These are phyloP conservation scores for Phytopythium cucurbitacearum DNA, from an alignment of 352 stramenopile genomes.

Conservation along the genomic window DNA sequence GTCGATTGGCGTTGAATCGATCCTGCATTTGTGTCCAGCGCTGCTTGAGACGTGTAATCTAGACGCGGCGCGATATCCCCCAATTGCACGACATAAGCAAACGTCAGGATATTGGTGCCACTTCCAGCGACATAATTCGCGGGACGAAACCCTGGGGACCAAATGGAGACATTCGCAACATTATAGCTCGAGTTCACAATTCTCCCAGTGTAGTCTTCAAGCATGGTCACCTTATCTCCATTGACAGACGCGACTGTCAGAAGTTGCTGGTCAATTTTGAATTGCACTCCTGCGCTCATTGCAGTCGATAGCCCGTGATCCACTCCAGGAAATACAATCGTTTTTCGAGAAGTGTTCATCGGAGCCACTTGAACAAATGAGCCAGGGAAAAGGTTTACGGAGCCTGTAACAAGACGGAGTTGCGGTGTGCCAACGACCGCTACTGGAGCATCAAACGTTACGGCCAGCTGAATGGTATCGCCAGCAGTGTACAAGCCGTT, in stretches of 20 bases:
- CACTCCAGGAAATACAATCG: slow-evolving; percentile 45
- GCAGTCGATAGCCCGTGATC: slow-evolving; percentile 41
- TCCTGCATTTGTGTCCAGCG: slow-evolving; percentile 43
- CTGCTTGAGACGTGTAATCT: slow-evolving; percentile 39
- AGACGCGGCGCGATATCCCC: slow-evolving; percentile 44
- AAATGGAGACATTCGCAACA: slow-evolving; percentile 28
- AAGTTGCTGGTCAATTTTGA: slow-evolving; percentile 42
- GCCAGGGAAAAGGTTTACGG: slow-evolving; percentile 51
- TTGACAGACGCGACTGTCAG: slow-evolving; percentile 44
- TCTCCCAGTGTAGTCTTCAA: slow-evolving; percentile 45
- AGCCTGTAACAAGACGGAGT: slow-evolving; percentile 43
- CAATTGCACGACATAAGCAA: slow-evolving; percentile 51
- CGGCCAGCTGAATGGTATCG: slow-evolving; percentile 47
- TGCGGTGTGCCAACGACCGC: slow-evolving; percentile 45
- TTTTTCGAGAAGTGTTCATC: slow-evolving; percentile 14
- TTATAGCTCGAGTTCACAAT: slow-evolving; percentile 28
- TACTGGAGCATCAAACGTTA: slow-evolving; percentile 55
- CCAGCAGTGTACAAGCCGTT: slow-evolving; percentile 58
- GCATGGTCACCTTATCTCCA: slow-evolving; percentile 42
- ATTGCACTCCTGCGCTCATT: slow-evolving; percentile 40
- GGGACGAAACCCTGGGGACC: slow-evolving; percentile 40
- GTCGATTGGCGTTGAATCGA: slow-evolving; percentile 55
- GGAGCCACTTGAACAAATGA: slow-evolving; percentile 41
- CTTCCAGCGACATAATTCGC: slow-evolving; percentile 48
- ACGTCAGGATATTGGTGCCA: slow-evolving; percentile 36